Base-by-base conservation (phyloP, 2,329 filamentous ascomycete species). In the Aureobasidium sp. region DNA sequence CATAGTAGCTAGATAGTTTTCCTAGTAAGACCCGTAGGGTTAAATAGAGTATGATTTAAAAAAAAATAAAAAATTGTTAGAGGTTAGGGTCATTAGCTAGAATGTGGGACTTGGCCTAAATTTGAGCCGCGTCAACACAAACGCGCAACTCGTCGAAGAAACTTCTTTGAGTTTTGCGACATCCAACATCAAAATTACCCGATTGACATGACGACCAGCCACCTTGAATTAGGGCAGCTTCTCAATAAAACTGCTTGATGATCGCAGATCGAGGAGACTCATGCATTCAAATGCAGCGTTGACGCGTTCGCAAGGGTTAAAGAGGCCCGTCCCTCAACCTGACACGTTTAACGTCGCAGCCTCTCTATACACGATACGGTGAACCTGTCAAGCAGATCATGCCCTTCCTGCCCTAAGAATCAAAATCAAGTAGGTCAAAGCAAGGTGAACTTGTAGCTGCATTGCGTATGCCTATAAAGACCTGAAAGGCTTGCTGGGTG, bases 251-350 rank as follows among this genome's bases (percentile, higher is more conserved):
- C 2, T 9, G 5, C 31, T 17, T 5, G 31, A 19, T 11, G 24
- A 22, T 37, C 5, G 6, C 7, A 37, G 14, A n/a, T 11, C n/a
- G 1, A 17, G 17, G 29, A 27, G 1, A 6, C 12, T 19, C 22
- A 54, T 42, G 50, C 35, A 24, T n/a, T 4, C 29, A 4, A 12
- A 42, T 14, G 31, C 4, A 29, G 15, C 12, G 39, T 58, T 58
- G 54, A 58, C 54, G 53, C 53, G 54, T 47, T 48, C 33, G 15
- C 54, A 27, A 48, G 54, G 54, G 12, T 58, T 39, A 15, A 5
- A 22, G 33, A 58, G 45, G 45, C 57, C 45, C 11, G 45, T 35
- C 29, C 45, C 31, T 35, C 14, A 58, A 33, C 35, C 57, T 60
- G 57, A 49, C 29, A 60, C 44, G 45, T 37, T 24, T 33, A 39